Percentiles rank a stretch among this genome's conserved stretches.
phyloP scores from a whole-genome alignment of 1,139 yeast species.

The Pneumocystis carinii region DNA sequence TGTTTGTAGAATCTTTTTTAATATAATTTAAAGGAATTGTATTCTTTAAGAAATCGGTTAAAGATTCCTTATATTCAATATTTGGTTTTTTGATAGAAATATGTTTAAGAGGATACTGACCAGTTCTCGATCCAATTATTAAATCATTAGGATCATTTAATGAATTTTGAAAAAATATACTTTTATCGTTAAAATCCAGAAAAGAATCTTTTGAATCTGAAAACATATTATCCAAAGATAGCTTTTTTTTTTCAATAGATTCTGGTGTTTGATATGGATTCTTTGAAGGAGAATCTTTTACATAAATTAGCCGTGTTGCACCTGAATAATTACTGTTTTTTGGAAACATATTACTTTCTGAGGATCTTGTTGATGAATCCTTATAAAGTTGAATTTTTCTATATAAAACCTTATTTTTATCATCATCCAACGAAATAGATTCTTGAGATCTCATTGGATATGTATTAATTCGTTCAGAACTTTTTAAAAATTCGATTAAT shows the following conservation, averaged over 20 bases:
- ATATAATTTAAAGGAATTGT: background rate
- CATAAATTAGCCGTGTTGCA: background rate
- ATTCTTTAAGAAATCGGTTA: background rate
- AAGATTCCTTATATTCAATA: background rate
- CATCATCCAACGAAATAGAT: background rate
- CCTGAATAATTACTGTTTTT: background rate
- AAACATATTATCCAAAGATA: background rate
- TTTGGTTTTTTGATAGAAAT: background rate
- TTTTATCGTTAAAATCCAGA: background rate
- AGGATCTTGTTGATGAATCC: background rate
- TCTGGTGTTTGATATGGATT: background rate
- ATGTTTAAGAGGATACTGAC: background rate
- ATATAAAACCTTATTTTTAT: background rate
- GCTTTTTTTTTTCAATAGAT: background rate
- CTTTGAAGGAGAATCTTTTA: background rate
- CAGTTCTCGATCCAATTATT: background rate
- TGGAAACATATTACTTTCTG: background rate
- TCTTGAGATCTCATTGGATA: background rate
- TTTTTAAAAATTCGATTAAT: background rate
- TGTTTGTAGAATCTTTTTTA: background rate
- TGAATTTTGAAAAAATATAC: background rate
- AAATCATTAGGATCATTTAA: background rate
- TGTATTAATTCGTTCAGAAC: background rate
- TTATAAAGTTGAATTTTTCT: background rate
- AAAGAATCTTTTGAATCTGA: background rate